phyloP scores from a whole-genome alignment of 352 stramenopile genomes.

The Phytophthora pseudosyringae region DNA sequence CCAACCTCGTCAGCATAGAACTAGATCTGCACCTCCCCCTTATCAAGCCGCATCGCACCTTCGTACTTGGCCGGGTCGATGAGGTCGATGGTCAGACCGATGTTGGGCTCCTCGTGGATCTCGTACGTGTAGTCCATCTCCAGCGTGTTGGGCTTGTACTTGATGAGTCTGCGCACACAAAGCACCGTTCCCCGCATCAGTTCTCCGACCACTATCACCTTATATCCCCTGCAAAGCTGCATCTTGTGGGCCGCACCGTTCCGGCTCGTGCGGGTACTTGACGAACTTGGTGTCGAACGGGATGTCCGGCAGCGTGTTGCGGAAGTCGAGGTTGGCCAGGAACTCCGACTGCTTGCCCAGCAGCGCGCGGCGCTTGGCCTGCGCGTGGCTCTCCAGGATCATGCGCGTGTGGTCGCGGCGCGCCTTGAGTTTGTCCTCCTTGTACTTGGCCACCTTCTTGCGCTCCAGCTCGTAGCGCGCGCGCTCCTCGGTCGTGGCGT shows the following conservation, averaged over 20 bases:
- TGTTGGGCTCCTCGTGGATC: constrained; percentile 83
- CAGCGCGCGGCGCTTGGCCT: constrained; percentile 80
- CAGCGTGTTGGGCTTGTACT: constrained; percentile 88
- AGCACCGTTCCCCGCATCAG: constrained; percentile 6
- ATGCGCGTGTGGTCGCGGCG: constrained; percentile 87
- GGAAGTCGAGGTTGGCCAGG: constrained; percentile 81
- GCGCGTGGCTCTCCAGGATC: constrained; percentile 87
- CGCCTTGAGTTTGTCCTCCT: constrained; percentile 89
- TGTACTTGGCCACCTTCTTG: constrained; percentile 90
- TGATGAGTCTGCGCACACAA: constrained; percentile 61
- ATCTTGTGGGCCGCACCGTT: constrained; percentile 49
- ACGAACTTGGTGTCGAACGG: constrained; percentile 90
- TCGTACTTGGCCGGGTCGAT: constrained; percentile 89
- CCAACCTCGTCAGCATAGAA: background rate
- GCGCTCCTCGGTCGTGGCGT: constrained; percentile 70
- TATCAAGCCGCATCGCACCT: constrained; percentile 36
- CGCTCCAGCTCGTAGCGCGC: constrained; percentile 86
- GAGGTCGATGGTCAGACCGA: constrained; percentile 82
- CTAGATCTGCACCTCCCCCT: background rate
- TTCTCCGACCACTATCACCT: background rate
- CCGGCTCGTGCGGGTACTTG: constrained; percentile 78
- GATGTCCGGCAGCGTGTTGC: constrained; percentile 80
- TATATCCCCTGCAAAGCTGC: constrained; percentile 3
- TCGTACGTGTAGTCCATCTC: constrained; percentile 89
- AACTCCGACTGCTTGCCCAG: constrained; percentile 89